Evolutionary conservation across 768 basidiomycete genomes (phyloP).

Genomic region (Chalciporus chontae): DNA sequence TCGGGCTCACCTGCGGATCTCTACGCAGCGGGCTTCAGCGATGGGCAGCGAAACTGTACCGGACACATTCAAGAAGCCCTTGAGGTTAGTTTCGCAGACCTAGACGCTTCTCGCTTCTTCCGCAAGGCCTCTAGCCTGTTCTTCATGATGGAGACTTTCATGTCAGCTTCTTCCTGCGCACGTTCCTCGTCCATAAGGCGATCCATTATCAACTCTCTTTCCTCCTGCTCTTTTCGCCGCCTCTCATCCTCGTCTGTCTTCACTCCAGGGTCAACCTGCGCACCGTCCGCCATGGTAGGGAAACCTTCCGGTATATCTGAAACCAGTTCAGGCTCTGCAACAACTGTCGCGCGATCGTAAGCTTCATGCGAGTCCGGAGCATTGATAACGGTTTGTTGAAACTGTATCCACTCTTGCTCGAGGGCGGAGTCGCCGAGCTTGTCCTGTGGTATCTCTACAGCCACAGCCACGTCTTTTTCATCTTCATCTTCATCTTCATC

Average conservation of each 20-base stretch:
- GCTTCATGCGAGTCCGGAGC: conserved; percentile 41
- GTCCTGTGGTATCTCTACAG: not conserved
- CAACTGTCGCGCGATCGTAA: conserved; percentile 67
- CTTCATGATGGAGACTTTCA: conserved; percentile 64
- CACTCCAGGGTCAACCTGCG: conserved; percentile 14
- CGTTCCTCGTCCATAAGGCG: conserved; percentile 79
- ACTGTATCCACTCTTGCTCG: conserved; percentile 71
- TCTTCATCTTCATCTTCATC: conserved; percentile 39
- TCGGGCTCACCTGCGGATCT: too few species aligned
- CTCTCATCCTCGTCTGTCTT: conserved; percentile 36
- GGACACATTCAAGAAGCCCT: conserved; percentile 10
- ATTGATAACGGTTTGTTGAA: conserved; percentile 62
- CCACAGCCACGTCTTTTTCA: conserved; percentile 8
- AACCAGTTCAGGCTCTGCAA: conserved; percentile 63
- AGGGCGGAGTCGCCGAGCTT: conserved; percentile 32
- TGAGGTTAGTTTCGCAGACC: conserved; percentile 16
- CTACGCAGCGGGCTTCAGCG: too few species aligned
- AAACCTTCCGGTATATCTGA: conserved; percentile 47
- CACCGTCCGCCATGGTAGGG: conserved; percentile 33
- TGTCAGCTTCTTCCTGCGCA: conserved; percentile 85
- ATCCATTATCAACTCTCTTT: conserved; percentile 83
- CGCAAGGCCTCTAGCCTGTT: conserved; percentile 58
- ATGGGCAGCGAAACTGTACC: not conserved
- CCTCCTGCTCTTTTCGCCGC: conserved; percentile 59
- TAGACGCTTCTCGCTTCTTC: conserved; percentile 39